A percentile compares a stretch with the other conserved stretches of the same genome.
Conservation (phyloP, 2,329 filamentous ascomycete species). For the Talaromyces piceae region DNA sequence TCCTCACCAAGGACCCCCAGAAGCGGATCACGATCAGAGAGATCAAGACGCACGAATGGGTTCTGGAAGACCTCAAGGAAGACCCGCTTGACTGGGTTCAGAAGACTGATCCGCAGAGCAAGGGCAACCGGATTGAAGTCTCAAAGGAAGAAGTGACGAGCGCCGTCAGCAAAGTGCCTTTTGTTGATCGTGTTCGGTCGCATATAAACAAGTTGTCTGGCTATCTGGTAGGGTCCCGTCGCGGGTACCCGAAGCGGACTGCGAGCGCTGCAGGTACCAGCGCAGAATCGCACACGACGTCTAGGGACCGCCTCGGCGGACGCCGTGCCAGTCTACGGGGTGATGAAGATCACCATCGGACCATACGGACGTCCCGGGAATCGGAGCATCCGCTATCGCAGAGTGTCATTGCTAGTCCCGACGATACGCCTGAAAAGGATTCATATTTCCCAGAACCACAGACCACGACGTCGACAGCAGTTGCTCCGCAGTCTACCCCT, state of each 20-base stretch:
- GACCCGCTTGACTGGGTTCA: constrained; percentile 81
- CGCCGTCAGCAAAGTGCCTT: constrained; percentile 81
- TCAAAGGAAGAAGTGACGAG: constrained; percentile 83
- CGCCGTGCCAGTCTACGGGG: constrained; percentile 52
- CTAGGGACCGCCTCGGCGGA: constrained; percentile 43
- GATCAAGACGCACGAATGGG: constrained; percentile 92
- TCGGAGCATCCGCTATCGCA: constrained; percentile 68
- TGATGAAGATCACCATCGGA: constrained; percentile 50
- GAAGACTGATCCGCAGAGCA: constrained; percentile 78
- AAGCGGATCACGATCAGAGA: constrained; percentile 83
- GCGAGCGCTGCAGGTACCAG: constrained; percentile 48
- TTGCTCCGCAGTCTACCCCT: constrained; percentile 6
- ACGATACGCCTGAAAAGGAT: constrained; percentile 29
- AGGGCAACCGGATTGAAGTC: constrained; percentile 82
- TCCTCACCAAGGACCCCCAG: constrained; percentile 82
- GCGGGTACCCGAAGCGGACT: constrained; percentile 37
- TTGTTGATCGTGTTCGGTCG: constrained; percentile 77
- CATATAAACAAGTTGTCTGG: constrained; percentile 62
- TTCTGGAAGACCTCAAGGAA: constrained; percentile 62
- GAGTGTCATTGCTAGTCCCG: constrained; percentile 64
- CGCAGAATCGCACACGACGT: constrained; percentile 50
- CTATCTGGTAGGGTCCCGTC: constrained; percentile 43
- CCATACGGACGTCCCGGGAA: constrained; percentile 43
- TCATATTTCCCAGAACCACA: constrained; percentile 30
- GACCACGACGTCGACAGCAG: not conserved